These are phyloP conservation scores for Pseudogymnoascus sp. DNA, from an alignment of 2,329 filamentous ascomycete genomes.

Conservation along the genomic window DNA sequence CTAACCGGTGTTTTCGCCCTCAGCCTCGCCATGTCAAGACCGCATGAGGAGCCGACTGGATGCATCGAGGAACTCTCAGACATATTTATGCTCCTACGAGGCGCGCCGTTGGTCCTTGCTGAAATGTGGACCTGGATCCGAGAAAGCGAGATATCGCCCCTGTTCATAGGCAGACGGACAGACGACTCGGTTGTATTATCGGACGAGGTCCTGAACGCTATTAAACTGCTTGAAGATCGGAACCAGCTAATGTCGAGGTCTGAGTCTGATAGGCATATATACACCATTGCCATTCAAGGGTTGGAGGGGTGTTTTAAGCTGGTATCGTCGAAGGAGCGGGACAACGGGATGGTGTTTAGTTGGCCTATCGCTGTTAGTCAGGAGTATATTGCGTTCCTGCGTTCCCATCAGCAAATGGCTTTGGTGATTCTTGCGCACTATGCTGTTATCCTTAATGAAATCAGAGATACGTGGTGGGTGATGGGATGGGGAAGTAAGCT, in stretches of 20 bases:
- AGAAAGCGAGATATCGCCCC: neutral
- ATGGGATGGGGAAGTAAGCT: constrained; percentile 13
- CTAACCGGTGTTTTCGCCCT: constrained; percentile 9
- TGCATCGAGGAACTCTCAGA: neutral
- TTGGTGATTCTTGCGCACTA: constrained; percentile 14
- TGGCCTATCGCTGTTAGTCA: constrained; percentile 9
- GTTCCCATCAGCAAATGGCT: neutral
- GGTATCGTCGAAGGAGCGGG: neutral
- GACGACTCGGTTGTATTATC: neutral
- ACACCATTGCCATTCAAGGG: neutral
- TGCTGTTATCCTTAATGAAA: constrained; percentile 9
- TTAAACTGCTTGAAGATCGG: neutral
- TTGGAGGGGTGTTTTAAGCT: neutral
- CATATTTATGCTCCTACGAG: neutral
- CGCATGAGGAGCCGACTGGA: neutral
- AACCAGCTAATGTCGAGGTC: neutral
- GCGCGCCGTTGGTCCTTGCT: neutral
- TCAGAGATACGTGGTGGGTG: constrained; percentile 13
- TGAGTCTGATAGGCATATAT: neutral
- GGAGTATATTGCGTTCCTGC: constrained; percentile 10
- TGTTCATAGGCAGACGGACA: neutral
- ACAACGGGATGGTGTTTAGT: constrained; percentile 1
- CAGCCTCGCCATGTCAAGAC: neutral
- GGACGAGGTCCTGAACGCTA: neutral
- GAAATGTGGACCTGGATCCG: neutral